Percentiles rank a stretch among this genome's conserved stretches.
These are phyloP conservation scores for Marasmius oreades DNA, from an alignment of 1,284 basidiomycete genomes.

Conservation along the genomic window DNA sequence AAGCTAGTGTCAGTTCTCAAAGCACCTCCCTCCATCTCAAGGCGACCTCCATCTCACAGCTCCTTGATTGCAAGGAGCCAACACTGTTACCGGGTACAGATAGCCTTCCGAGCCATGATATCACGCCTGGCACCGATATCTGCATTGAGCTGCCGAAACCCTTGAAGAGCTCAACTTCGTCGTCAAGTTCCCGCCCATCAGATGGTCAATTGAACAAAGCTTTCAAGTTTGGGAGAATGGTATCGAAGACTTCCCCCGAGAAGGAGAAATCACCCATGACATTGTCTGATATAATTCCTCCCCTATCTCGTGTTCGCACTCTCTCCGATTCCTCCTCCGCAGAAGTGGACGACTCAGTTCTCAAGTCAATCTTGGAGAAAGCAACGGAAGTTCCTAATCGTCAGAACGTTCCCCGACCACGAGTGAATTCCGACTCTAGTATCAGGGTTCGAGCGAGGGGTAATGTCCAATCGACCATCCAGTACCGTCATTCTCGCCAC, in stretches of 20 bases:
- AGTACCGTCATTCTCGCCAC: slow-evolving; percentile 38
- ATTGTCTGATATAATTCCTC: slow-evolving; percentile 72
- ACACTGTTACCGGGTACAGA: slow-evolving; percentile 34
- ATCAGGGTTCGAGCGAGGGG: slow-evolving; percentile 29
- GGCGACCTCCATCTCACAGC: slow-evolving; percentile 24
- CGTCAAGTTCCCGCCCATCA: slow-evolving; percentile 46
- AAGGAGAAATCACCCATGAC: slow-evolving; percentile 39
- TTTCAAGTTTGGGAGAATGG: slow-evolving; percentile 70
- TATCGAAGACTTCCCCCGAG: slow-evolving; percentile 28
- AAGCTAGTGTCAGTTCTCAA: slow-evolving; percentile 2
- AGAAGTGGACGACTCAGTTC: slow-evolving; percentile 51
- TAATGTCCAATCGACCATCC: slow-evolving; percentile 18
- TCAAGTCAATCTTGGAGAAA: slow-evolving; percentile 58
- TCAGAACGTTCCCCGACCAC: slow-evolving; percentile 24
- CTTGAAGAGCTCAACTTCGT: slow-evolving; percentile 25
- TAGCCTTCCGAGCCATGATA: slow-evolving; percentile 23
- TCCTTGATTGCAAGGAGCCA: slow-evolving; percentile 34
- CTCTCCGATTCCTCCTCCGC: slow-evolving; percentile 43
- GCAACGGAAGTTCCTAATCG: slow-evolving; percentile 33
- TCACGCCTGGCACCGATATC: slow-evolving; percentile 9
- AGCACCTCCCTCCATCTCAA: slow-evolving; percentile 22
- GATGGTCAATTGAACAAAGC: slow-evolving; percentile 62
- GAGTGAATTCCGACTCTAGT: slow-evolving; percentile 44
- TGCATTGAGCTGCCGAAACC: slow-evolving; percentile 10
- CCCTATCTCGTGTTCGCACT: slow-evolving; percentile 45